Base-by-base conservation (phyloP, 257 asterid species). In the Cruciata laevipes region DNA sequence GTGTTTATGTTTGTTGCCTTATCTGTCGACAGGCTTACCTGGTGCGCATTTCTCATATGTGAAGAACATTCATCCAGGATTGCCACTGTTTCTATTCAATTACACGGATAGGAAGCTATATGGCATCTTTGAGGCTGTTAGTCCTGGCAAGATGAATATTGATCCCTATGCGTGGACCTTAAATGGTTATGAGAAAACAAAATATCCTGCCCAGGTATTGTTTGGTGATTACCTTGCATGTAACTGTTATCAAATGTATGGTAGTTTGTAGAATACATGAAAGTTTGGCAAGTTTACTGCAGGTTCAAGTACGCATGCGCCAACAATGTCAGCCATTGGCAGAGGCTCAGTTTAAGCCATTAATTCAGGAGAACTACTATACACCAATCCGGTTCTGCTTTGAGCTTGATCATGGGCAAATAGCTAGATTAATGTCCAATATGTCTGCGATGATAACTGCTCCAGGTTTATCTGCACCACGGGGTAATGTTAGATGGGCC, bases 161-260 rank as follows among this genome's bases (percentile, higher is more conserved):
- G 79, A 90, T 84, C 78, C 91, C 61, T 93, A 88, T 86, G 99
- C 90, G 63, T 90, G 99, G 97, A 86, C 99, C 11, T 69, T 66
- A 23, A 86, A 78, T 83, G 99, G 97, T 65, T 80, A 87, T 71
- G 83, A 80, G 11, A 82, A 78, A 80, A 88, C 99, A 60, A 70
- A 18, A 62, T 88, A 59, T 77, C 95, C 96, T 56, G 95, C 99
- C 58, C 97, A 90, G 96, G 97, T 88, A 83, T 64, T 71, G 27
- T 60, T 27, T 59, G 61, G 64, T 61, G 47, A 61, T 70, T 56
- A 38, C 51, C 51, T 42, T 42, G 51, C 51, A 13, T 42, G 16
- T 42, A 10, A 3, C 51, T 42, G 51, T 35, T 69, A n/a, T 73
- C 32, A 51, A 42, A 49, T 69, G 70, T 20, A 24, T 27, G n/a